Evolutionary conservation across 2,329 filamentous ascomycete species (phyloP).

Genomic region (Arachnomyces sp.): DNA sequence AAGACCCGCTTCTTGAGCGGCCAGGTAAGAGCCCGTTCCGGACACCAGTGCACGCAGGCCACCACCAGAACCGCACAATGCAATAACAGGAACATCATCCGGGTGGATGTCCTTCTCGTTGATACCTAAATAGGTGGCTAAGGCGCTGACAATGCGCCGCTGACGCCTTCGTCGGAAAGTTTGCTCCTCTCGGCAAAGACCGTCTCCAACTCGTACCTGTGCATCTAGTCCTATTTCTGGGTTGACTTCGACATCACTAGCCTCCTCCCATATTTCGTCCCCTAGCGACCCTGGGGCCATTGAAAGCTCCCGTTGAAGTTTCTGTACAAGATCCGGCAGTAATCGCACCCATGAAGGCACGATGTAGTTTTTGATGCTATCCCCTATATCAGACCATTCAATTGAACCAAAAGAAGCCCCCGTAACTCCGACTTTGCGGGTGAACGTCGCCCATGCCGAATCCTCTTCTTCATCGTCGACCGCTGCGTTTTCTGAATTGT

Average conservation of each 20-base stretch:
- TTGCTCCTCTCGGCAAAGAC: constrained; percentile 77
- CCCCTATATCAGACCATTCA: constrained; percentile 39
- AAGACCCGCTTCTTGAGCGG: constrained; percentile 74
- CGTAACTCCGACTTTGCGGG: constrained; percentile 36
- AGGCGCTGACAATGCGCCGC: constrained; percentile 59
- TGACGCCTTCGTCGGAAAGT: constrained; percentile 64
- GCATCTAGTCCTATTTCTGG: constrained; percentile 83
- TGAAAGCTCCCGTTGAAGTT: constrained; percentile 80
- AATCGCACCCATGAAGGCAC: constrained; percentile 74
- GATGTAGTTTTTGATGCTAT: constrained; percentile 60
- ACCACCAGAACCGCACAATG: constrained; percentile 89
- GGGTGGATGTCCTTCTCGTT: constrained; percentile 76
- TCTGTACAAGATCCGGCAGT: constrained; percentile 68
- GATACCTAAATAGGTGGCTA: constrained; percentile 76
- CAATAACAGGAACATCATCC: constrained; percentile 87
- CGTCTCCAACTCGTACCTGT: constrained; percentile 69
- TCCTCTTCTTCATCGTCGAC: constrained; percentile 17
- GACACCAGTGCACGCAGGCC: constrained; percentile 85
- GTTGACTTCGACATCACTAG: constrained; percentile 72
- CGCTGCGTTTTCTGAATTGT: constrained; percentile 12
- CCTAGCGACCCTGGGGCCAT: constrained; percentile 82
- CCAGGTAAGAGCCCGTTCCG: constrained; percentile 78
- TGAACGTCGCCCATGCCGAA: constrained; percentile 45
- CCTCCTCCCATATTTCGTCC: constrained; percentile 88
- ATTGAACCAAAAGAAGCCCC: constrained; percentile 33